A percentile compares a stretch with the other conserved stretches of the same genome.
These are phyloP conservation scores for Camellia sinensis DNA, from an alignment of 148 eudicot genomes.

Conservation along the genomic window DNA sequence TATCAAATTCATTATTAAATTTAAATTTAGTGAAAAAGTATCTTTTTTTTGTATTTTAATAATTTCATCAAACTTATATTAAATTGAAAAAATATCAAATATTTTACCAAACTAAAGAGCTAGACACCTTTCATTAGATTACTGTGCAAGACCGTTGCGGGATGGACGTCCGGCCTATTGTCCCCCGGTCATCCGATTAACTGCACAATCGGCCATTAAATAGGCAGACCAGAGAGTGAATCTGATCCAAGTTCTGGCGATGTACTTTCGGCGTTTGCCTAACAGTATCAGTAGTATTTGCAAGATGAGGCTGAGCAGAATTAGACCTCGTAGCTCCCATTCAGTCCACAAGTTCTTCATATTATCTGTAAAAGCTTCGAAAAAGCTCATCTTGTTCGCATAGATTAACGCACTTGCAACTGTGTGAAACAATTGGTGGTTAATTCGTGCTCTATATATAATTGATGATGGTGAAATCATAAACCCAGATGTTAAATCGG, in stretches of 20 bases:
- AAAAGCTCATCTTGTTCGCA: slow-evolving; percentile 27
- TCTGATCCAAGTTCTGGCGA: slow-evolving; percentile 22
- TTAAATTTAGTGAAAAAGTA: no score
- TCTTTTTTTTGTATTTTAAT: no score
- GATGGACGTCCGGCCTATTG: no score
- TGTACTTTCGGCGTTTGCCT: slow-evolving; percentile 31
- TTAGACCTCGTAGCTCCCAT: slow-evolving; percentile 34
- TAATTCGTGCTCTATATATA: background rate
- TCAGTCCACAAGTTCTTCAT: slow-evolving; percentile 28
- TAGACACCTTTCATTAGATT: no score
- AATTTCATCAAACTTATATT: no score
- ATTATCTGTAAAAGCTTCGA: slow-evolving; percentile 19
- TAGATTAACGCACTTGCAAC: background rate
- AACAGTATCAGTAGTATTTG: slow-evolving; percentile 28
- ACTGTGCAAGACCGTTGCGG: no score
- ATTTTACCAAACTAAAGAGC: no score
- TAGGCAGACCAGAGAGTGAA: slow-evolving; percentile 36
- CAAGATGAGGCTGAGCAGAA: slow-evolving; percentile 32
- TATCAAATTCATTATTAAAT: no score
- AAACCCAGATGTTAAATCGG: no score
- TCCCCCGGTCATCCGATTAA: no score
- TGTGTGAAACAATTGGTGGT: background rate
- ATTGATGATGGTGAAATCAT: no score
- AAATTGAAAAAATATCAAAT: no score
- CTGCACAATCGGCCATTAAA: slow-evolving; percentile 32